Evolutionary conservation across 1,139 yeast species (phyloP), one percentile per base, ranked within the genome.

Genomic region (Maudiozyma humilis): DNA sequence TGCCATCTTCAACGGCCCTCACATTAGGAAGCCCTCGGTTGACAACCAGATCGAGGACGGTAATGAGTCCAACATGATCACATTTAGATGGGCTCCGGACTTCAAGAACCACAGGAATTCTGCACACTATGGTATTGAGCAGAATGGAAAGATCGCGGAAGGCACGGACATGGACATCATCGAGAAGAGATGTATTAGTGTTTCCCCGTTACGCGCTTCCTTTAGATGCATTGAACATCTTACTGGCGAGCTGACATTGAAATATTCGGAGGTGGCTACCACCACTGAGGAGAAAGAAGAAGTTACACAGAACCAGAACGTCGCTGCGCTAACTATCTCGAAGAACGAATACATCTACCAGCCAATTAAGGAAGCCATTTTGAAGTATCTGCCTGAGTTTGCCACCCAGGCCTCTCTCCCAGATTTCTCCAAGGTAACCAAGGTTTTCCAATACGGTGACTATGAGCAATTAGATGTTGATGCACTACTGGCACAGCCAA

Each of bases 401-500:
- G 23, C 59, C 47, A 47, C 59, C 5, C 43, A 50, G 5, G 32
- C 49, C 10, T 38, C 46, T 3, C 27, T 49, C 14, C 48, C 52
- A 14, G 15, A 41, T 13, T 12, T n/a, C 2, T 37, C 44, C 1
- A 41, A 32, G 8, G 48, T 45, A 2, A 43, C 41, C 1, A 70
- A 68, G 47, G 58, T 78, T 1, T 79, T 88, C 54, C 95, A 88
- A 51, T 88, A 78, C 59, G 91, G 87, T 13, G 97, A 91, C 44
- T 91, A 91, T 60, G 98, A 91, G 61, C 89, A 85, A 44, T 65
- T 89, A 20, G 85, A 89, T 57, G 75, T 88, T 55, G 96, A 88
- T 56, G 52, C 52, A 39, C 42, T 59, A 18, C 45, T 62, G 32
- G 57, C 67, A 13, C 57, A 62, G 15, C 63, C 67, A 32, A 59